phyloP scores from a whole-genome alignment of 2,329 filamentous ascomycete genomes.

The Huntiella abstrusa region DNA sequence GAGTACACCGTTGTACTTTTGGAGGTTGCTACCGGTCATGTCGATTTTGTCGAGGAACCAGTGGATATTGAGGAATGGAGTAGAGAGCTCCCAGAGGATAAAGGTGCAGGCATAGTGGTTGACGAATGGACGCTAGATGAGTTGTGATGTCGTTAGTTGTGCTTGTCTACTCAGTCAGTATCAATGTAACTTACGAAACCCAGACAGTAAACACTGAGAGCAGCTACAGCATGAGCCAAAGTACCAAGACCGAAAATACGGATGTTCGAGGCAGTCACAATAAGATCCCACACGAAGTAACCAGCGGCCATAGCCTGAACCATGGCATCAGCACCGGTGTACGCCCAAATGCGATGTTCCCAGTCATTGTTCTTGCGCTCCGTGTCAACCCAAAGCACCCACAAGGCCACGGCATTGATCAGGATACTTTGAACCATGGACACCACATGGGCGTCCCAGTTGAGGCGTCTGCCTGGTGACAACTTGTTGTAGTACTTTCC shows the following conservation, averaged over 20 bases:
- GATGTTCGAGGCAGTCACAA: conserved; percentile 48
- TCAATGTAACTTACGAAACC: conserved; percentile 49
- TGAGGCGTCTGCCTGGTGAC: conserved; percentile 42
- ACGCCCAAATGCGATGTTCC: conserved; percentile 56
- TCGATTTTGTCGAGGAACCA: conserved; percentile 82
- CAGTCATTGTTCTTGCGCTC: conserved; percentile 48
- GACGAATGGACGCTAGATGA: conserved; percentile 52
- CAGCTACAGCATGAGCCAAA: conserved; percentile 57
- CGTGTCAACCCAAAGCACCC: conserved; percentile 48
- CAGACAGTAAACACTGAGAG: conserved; percentile 54
- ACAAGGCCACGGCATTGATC: conserved; percentile 56
- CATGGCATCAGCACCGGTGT: conserved; percentile 52
- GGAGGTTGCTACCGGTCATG: conserved; percentile 54
- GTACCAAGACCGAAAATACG: conserved; percentile 59
- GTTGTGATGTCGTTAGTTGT: conserved; percentile 1
- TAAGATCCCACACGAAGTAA: conserved; percentile 71
- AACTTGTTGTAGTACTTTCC: conserved; percentile 46
- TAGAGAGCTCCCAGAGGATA: conserved; percentile 74
- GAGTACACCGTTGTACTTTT: conserved; percentile 59
- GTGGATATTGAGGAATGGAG: conserved; percentile 72
- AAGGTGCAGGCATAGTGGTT: conserved; percentile 69
- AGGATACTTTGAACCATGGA: conserved; percentile 60
- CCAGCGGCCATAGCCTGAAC: conserved; percentile 60
- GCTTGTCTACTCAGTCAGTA: neutral
- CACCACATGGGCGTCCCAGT: conserved; percentile 75